phyloP scores from a whole-genome alignment of 352 stramenopile species.

The Phytophthora macrochlamydospora region DNA sequence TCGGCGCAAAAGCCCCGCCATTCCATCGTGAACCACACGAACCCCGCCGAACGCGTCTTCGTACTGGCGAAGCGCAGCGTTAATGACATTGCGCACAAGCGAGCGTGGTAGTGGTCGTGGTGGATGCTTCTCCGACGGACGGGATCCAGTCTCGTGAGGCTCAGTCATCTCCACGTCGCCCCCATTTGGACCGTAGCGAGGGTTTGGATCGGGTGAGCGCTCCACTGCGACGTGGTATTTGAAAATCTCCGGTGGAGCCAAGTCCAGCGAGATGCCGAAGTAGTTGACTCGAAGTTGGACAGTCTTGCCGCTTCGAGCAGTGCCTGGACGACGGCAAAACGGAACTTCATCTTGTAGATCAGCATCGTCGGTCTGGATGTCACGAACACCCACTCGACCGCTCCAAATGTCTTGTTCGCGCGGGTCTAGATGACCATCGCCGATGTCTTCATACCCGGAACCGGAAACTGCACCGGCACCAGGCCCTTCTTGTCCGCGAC shows the following conservation, averaged over 20 bases:
- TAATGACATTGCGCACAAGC: constrained; percentile 58
- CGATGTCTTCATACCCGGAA: constrained; percentile 55
- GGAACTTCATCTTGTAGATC: constrained; percentile 31
- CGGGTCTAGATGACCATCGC: constrained; percentile 46
- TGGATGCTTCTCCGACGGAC: constrained; percentile 6
- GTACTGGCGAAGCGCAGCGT: constrained; percentile 46
- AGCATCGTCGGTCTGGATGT: constrained; percentile 31
- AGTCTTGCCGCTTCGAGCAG: constrained; percentile 26
- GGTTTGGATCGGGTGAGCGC: constrained; percentile 18
- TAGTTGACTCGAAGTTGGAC: constrained; percentile 58
- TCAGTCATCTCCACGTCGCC: too few relatives aligned
- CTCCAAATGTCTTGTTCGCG: constrained; percentile 47
- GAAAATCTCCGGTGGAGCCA: constrained; percentile 49
- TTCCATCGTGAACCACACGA: constrained; percentile 59
- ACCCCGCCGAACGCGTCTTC: constrained; percentile 49
- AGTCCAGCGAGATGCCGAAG: constrained; percentile 53
- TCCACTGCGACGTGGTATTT: constrained; percentile 70
- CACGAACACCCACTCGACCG: constrained; percentile 22
- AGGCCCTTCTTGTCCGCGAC: neutral
- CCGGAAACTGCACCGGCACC: constrained; percentile 18
- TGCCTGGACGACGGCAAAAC: constrained; percentile 46
- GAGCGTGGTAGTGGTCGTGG: constrained; percentile 44
- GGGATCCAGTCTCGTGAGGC: too few relatives aligned
- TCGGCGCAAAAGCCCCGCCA: constrained; percentile 46
- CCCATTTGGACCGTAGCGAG: too few relatives aligned